These are phyloP conservation scores for Ophiocordyceps robertsii DNA, from an alignment of 2,329 filamentous ascomycete genomes.

Conservation along the genomic window DNA sequence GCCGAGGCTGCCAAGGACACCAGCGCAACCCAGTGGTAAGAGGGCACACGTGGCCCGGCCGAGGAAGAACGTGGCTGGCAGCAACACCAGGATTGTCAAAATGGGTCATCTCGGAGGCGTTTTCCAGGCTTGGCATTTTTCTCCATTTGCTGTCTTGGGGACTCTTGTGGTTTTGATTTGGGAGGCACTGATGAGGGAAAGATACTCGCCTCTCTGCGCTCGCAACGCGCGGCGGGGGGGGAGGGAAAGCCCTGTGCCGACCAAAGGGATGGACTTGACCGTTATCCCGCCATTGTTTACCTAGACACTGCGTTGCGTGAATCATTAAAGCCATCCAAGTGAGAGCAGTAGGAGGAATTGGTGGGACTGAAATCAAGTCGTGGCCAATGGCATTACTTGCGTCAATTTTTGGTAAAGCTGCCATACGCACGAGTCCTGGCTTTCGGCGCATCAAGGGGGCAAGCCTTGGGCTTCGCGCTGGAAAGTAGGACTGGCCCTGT, in stretches of 20 bases:
- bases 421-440: too few relatives aligned
- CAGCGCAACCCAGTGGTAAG: conserved; percentile 29
- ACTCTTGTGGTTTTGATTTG: conserved; percentile 37
- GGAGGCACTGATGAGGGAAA: conserved; percentile 97
- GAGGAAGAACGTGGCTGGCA: background rate
- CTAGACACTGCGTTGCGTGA: conserved; percentile 12
- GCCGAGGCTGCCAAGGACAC: conserved; percentile 40
- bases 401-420: too few relatives aligned
- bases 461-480: too few relatives aligned
- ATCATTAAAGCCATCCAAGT: conserved; percentile 10
- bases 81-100: conserved; percentile 1
- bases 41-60: background rate
- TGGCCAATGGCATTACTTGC: too few relatives aligned
- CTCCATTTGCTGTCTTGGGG: conserved; percentile 1
- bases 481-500: too few relatives aligned
- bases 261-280: conserved; percentile 77
- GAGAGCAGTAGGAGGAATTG: conserved; percentile 5
- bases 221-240: conserved; percentile 17
- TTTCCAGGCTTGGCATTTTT: background rate
- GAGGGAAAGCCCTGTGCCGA: conserved; percentile 98
- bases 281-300: conserved; percentile 51
- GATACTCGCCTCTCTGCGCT: conserved; percentile 52
- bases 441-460: too few relatives aligned
- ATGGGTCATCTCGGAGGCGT: conserved; percentile 2
- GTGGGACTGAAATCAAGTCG: conserved; percentile 2